These are phyloP conservation scores for Guadua angustifolia DNA, from an alignment of 176 grass and related monocot species.

Conservation along the genomic window DNA sequence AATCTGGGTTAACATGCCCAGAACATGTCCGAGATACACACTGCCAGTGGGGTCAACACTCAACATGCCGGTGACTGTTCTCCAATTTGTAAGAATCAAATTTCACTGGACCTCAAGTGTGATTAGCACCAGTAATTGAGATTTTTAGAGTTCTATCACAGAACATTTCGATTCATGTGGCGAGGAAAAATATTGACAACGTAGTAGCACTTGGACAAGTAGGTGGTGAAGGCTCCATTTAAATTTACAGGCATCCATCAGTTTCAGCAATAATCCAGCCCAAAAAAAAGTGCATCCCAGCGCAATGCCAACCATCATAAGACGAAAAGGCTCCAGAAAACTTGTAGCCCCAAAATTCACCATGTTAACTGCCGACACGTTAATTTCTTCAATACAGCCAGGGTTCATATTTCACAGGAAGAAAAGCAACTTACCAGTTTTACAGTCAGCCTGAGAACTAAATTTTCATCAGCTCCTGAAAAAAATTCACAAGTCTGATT, in stretches of 20 bases:
- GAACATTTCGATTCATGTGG: background rate
- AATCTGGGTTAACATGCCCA: background rate
- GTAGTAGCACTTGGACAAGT: background rate
- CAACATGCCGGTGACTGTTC: background rate
- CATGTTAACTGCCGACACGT: background rate
- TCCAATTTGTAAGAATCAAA: background rate
- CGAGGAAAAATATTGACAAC: slow-evolving; percentile 28
- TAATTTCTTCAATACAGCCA: background rate
- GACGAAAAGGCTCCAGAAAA: slow-evolving; percentile 19
- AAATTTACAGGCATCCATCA: background rate
- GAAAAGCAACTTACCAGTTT: slow-evolving; percentile 8
- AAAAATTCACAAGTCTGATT: background rate
- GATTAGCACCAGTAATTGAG: background rate
- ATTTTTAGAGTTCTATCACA: background rate
- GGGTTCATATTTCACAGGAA: background rate
- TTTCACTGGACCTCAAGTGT: background rate
- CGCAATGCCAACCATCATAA: background rate
- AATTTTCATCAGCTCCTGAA: slow-evolving; percentile 64
- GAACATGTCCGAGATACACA: background rate
- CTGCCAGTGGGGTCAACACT: background rate
- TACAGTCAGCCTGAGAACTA: slow-evolving; percentile 29
- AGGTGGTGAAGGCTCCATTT: slow-evolving; percentile 5
- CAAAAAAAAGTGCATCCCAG: slow-evolving; percentile 9
- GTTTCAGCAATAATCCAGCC: slow-evolving; percentile 6
- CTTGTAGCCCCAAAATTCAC: background rate